Evolutionary conservation across 2,329 filamentous ascomycete genomes (phyloP), one percentile per base, ranked within the genome.

Genomic region (Talaromyces funiculosus): DNA sequence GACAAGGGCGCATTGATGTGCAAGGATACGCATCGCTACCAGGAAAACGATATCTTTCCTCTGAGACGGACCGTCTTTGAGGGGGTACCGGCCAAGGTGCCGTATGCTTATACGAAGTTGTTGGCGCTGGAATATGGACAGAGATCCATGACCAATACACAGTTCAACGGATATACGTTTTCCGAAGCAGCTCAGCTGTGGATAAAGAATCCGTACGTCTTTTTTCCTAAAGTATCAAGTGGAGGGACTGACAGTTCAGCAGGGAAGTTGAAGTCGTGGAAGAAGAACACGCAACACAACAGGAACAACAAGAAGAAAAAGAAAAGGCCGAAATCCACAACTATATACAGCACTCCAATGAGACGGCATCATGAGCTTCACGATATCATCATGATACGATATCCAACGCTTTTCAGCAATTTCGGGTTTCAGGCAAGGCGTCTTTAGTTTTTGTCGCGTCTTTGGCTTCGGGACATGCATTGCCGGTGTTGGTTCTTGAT

Each of bases 1-100:
- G 60, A 71, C 1, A 56, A 71, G 9, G 78, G 76, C 5, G 74
- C 73, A 7, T 73, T 84, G 71, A 80, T 80, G 72, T 82, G 80
- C 67, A 86, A 86, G 68, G 84, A 86, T 69, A 74, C 72, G 8
- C 84, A 86, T 66, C 71, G 75, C 35, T 86, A 83, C 65, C 68
- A 74, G 64, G 78, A 79, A 61, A 73, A 78, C 35, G 78, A 84
- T 42, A 81, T 87, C 26, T 86, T 83, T 65, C 84, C 84, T 1
- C 72, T 86, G 12, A 77, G 83, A 16, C 76, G 81, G 42, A 81
- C 76, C 58, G 69, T 73, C 2, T 85, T 86, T 62, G 84, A 86
- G 67, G 78, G 74, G 43, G 73, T 79, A 5, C 74, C 78, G 0
- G 82, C 81, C 18, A 81, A 81, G 63, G 75, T 86, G 24, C 84